Conservation (phyloP, 345 rosid genomes). For the Hibiscus trionum region DNA sequence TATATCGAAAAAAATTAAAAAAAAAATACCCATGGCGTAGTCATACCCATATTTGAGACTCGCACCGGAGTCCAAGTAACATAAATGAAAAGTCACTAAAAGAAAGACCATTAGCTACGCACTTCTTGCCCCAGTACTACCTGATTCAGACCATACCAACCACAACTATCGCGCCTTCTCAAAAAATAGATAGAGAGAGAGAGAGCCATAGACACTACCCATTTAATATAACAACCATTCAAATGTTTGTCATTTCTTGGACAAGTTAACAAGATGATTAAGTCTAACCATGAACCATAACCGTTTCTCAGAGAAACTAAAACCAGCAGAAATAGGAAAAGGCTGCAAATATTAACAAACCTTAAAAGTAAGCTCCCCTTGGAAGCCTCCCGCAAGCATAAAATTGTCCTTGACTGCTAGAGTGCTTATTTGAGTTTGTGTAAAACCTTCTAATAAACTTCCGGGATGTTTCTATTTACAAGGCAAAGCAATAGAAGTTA, state of each 20-base stretch:
- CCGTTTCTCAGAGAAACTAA: background rate
- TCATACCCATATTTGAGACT: background rate
- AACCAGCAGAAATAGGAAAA: background rate
- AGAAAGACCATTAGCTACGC: background rate
- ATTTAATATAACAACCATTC: background rate
- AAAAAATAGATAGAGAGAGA: background rate
- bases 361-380: slow-evolving; percentile 48
- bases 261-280: background rate
- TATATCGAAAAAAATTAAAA: background rate
- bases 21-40: background rate
- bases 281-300: background rate
- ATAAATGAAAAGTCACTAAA: background rate
- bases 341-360: slow-evolving; percentile 13
- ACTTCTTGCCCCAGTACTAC: background rate
- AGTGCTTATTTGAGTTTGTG: slow-evolving; percentile 43
- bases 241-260: background rate
- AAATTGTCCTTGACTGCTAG: slow-evolving; percentile 39
- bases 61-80: background rate
- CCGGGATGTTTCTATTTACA: slow-evolving; percentile 39
- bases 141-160: background rate
- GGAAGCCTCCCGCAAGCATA: slow-evolving; percentile 47
- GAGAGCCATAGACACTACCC: background rate
- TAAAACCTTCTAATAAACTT: slow-evolving; percentile 38
- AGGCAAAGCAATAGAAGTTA: slow-evolving; percentile 7
- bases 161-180: background rate